Conservation (phyloP, 768 basidiomycete genomes). For the Hericium alpestre region DNA sequence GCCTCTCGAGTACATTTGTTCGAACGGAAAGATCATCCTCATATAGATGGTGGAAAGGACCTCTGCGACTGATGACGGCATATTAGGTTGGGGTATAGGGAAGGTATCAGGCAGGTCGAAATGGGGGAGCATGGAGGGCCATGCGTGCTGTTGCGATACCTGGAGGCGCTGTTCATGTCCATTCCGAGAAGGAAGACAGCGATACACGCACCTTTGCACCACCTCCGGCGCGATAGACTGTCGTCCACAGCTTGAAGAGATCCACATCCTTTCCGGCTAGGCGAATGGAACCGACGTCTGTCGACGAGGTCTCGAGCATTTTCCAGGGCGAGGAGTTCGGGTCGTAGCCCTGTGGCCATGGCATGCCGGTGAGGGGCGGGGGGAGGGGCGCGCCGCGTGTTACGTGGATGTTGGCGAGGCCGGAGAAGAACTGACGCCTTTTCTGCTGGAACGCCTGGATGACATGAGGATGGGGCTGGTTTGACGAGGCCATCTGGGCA, state of each 20-base stretch:
- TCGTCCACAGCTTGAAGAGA: conserved; percentile 62
- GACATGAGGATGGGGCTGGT: conserved; percentile 19
- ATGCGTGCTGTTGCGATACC: conserved; percentile 11
- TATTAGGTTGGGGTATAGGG: conserved; percentile 21
- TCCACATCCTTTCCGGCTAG: conserved; percentile 68
- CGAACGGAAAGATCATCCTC: conserved; percentile 57
- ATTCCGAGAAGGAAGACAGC: conserved; percentile 1
- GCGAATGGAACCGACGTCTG: conserved; percentile 52
- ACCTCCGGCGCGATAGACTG: conserved; percentile 54
- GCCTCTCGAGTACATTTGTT: conserved; percentile 38
- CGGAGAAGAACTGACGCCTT: conserved; percentile 47
- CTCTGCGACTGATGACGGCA: conserved; percentile 34
- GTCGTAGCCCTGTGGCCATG: conserved; percentile 49
- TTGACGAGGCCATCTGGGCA: conserved; percentile 28
- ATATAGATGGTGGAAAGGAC: conserved; percentile 51
- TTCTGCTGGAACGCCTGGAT: conserved; percentile 36
- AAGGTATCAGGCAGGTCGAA: conserved; percentile 29
- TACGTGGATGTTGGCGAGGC: conserved; percentile 51
- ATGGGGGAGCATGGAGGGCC: conserved; percentile 24
- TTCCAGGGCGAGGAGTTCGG: conserved; percentile 54
- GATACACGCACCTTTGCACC: conserved; percentile 38
- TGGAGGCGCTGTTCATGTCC: conserved; percentile 2
- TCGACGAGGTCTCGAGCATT: conserved; percentile 45
- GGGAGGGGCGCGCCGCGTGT: conserved; percentile 58
- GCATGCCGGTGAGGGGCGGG: conserved; percentile 57